These are phyloP conservation scores for Schizosaccharomyces pombe DNA, from an alignment of 805 yeast genomes.

Conservation along the genomic window DNA sequence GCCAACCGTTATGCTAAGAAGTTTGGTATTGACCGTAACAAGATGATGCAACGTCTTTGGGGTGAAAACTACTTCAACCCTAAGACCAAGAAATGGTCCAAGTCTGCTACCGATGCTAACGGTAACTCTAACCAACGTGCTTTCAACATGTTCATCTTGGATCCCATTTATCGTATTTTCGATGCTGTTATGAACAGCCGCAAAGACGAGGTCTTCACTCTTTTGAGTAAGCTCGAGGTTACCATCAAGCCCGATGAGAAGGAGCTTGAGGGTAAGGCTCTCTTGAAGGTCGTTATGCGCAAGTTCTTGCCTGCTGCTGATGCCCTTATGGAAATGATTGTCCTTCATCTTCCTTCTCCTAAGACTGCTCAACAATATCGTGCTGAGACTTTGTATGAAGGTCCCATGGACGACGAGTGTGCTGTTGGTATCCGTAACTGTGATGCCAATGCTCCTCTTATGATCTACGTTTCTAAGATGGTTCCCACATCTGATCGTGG, in stretches of 20 bases:
- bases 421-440: conserved; percentile 89
- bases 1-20: conserved; percentile 95
- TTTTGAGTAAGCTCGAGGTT: conserved; percentile 85
- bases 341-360: conserved; percentile 96
- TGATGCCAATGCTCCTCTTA: conserved; percentile 93
- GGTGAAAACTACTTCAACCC: conserved; percentile 99
- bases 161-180: conserved; percentile 96
- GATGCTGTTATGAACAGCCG: conserved; percentile 96
- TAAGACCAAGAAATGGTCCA: conserved; percentile 98
- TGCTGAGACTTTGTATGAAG: conserved; percentile 97
- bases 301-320: conserved; percentile 99
- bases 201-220: conserved; percentile 83
- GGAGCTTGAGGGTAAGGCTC: conserved; percentile 96
- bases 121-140: conserved; percentile 96
- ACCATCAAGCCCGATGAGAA: conserved; percentile 85
- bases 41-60: conserved; percentile 99
- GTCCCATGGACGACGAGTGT: conserved; percentile 74
- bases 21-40: conserved; percentile 92
- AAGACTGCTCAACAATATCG: conserved; percentile 97
- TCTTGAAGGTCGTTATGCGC: conserved; percentile 95
- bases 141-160: conserved; percentile 96
- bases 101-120: conserved; percentile 68
- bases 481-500: conserved; percentile 99
- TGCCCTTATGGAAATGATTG: conserved; percentile 96
- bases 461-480: conserved; percentile 99